Base-by-base conservation (phyloP, 2,329 filamentous ascomycete species). In the Ophiostoma fasciatum region DNA sequence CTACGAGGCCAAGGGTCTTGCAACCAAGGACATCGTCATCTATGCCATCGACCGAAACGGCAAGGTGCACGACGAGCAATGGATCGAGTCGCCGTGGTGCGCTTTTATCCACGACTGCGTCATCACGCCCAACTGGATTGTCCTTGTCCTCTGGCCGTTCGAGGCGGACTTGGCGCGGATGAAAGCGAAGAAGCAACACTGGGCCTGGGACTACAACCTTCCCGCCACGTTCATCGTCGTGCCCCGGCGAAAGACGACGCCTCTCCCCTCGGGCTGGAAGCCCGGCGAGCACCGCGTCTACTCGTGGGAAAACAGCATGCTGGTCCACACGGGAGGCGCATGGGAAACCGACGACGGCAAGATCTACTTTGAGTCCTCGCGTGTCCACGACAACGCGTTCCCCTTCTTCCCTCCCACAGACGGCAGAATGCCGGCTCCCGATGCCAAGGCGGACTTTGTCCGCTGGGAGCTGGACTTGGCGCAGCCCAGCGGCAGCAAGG, bases 391-490 rank as follows among this genome's bases (percentile, higher is more conserved):
- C 46, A 62, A 62, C 41, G 54, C 36, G 2, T 48, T 48, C 17
- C 45, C 43, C 1, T 47, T 61, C 48, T 61, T 62, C 45, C 58
- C 57, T 4, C 51, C 58, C 0, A 53, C 57, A 21, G 45, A 49
- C 12, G 47, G 46, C 17, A 25, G 40, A 22, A 45, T 48, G 36
- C 53, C 48, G 1, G 46, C 47, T 0, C 46, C 48, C 1, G 50
- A 61, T 17, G 49, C 55, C 55, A 57, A 59, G 42, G 56, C 53
- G 10, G 59, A 63, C 40, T 60, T 56, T 35, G 54, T 62, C 6
- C 55, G 59, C 30, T 64, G 58, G 57, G 41, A 50, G 20, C 48
- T 64, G 25, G 57, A 63, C 43, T n/a, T n/a, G n/a, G n/a, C n/a
- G n/a, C 53, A 54, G 4, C 50, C 48, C 4, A 51, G 27, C 6